These are phyloP conservation scores for Kodamaea hsintzibuensis DNA, from an alignment of 805 yeast species.

Conservation along the genomic window DNA sequence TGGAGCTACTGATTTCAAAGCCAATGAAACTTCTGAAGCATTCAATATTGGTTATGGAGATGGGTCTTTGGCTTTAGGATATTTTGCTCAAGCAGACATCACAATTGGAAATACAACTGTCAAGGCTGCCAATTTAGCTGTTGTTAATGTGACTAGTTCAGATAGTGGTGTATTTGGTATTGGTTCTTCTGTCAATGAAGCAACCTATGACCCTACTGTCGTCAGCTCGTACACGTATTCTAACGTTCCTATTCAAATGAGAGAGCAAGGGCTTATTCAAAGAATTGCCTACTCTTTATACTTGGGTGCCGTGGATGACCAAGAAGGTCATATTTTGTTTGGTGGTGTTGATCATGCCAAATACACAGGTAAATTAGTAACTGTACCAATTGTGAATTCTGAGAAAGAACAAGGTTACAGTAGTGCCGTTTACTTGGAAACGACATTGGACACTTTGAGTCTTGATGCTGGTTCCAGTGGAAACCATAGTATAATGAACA, in stretches of 20 bases:
- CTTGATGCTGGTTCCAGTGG: background rate
- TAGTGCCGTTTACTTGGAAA: slow-evolving; percentile 48
- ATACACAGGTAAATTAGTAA: slow-evolving; percentile 32
- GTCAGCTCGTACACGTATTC: slow-evolving; percentile 27
- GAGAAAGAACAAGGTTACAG: slow-evolving; percentile 18
- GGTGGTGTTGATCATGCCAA: slow-evolving; percentile 47
- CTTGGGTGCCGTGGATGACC: slow-evolving; percentile 26
- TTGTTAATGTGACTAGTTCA: slow-evolving; percentile 49
- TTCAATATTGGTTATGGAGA: slow-evolving; percentile 53
- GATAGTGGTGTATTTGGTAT: slow-evolving; percentile 67
- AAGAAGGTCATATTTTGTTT: slow-evolving; percentile 37
- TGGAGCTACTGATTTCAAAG: slow-evolving; percentile 37
- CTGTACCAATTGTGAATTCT: slow-evolving; percentile 46
- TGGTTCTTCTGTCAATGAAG: slow-evolving; percentile 69
- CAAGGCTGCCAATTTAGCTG: slow-evolving; percentile 63
- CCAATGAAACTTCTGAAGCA: slow-evolving; percentile 32
- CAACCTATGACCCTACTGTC: slow-evolving; percentile 40
- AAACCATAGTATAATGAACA: background rate
- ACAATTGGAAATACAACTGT: slow-evolving; percentile 47
- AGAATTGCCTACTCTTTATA: slow-evolving; percentile 38
- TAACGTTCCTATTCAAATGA: slow-evolving; percentile 39
- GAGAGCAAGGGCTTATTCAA: slow-evolving; percentile 31
- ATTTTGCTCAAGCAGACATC: slow-evolving; percentile 64
- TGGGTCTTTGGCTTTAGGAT: slow-evolving; percentile 47
- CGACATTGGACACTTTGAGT: slow-evolving; percentile 24